Evolutionary conservation across 768 basidiomycete species (phyloP).

Genomic region (Mrakia frigida): DNA sequence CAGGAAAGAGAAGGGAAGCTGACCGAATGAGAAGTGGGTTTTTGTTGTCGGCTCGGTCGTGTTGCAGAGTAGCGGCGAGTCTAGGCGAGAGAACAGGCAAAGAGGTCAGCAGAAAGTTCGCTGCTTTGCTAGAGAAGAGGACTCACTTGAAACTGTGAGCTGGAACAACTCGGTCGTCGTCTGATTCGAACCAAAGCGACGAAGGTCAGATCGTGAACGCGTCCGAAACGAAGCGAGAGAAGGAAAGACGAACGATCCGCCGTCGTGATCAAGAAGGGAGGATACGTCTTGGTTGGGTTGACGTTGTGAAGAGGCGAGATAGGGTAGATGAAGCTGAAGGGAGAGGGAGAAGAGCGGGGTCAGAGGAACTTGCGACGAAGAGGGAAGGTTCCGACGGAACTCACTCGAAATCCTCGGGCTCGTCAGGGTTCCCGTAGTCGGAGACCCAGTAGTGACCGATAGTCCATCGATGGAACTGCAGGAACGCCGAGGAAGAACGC

Average conservation of each 20-base stretch:
- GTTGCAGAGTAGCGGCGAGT: conserved; percentile 68
- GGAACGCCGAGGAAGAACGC: conserved; percentile 13
- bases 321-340: conserved; percentile 42
- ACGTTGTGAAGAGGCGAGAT: conserved; percentile 74
- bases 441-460: conserved; percentile 75
- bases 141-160: conserved; percentile 69
- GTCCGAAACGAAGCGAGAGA: not conserved
- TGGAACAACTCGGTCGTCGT: conserved; percentile 81
- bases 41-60: conserved; percentile 59
- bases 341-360: not conserved
- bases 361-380: not conserved
- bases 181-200: conserved; percentile 43
- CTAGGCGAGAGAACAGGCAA: not conserved
- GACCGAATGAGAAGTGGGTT: conserved; percentile 64
- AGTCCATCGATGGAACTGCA: conserved; percentile 68
- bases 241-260: conserved; percentile 61
- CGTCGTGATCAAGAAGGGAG: conserved; percentile 70
- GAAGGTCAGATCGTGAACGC: not conserved
- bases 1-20: conserved; percentile 33
- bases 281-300: conserved; percentile 56
- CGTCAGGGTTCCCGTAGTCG: conserved; percentile 72
- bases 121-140: too few relatives aligned
- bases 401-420: conserved; percentile 75
- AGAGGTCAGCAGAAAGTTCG: not conserved
- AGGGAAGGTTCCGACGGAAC: conserved; percentile 54